phyloP scores from a whole-genome alignment of 306 rosid species.

The Trifolium repens region DNA sequence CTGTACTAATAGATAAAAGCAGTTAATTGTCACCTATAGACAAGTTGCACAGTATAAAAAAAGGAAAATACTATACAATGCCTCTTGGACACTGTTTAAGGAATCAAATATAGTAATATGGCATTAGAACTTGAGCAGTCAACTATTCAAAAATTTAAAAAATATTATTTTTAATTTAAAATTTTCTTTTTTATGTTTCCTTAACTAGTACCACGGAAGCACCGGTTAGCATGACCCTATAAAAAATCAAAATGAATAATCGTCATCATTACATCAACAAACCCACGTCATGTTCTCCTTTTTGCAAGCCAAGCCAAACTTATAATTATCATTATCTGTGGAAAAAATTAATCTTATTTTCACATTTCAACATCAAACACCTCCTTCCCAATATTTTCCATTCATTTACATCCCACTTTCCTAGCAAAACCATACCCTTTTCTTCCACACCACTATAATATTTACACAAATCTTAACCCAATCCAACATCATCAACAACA shows the following conservation, averaged over 20 bases:
- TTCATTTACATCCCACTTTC: slow-evolving; percentile 55
- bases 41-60: background rate
- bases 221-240: too few species aligned
- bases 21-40: background rate
- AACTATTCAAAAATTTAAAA: too few species aligned
- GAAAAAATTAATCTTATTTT: slow-evolving; percentile 20
- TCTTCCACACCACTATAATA: slow-evolving; percentile 1
- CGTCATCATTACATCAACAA: background rate
- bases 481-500: background rate
- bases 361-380: slow-evolving; percentile 22
- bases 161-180: too few species aligned
- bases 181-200: too few species aligned
- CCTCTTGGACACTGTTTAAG: too few species aligned
- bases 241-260: background rate
- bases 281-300: background rate
- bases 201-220: too few species aligned
- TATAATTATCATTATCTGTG: background rate
- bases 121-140: too few species aligned
- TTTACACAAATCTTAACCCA: background rate
- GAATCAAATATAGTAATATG: too few species aligned
- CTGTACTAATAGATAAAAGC: background rate
- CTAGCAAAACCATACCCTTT: slow-evolving; percentile 36
- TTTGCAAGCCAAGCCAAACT: background rate
- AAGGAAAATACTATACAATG: too few species aligned
- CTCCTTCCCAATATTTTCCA: slow-evolving; percentile 56